Percentiles rank a stretch among this genome's conserved stretches.
Conservation (phyloP, 129 eudicot genomes). For the Centella asiatica region DNA sequence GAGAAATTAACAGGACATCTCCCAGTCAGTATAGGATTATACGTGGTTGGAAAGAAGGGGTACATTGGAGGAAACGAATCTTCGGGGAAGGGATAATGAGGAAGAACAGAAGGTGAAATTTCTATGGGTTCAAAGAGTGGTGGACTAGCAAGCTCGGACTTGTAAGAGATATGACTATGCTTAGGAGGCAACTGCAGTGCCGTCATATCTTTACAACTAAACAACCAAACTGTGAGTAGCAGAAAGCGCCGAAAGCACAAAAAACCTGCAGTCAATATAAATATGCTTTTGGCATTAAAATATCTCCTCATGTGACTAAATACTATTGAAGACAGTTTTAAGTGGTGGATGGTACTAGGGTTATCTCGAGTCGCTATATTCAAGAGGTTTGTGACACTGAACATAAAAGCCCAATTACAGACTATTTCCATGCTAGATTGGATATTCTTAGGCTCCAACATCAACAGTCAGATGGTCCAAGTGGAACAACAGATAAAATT, state of each 20-base stretch:
- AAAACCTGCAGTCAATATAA: slow-evolving; percentile 48
- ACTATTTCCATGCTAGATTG: no score
- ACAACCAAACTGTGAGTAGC: slow-evolving; percentile 36
- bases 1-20: slow-evolving; percentile 89
- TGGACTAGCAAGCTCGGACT: slow-evolving; percentile 47
- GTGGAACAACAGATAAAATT: no score
- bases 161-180: slow-evolving; percentile 10
- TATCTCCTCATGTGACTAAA: no score
- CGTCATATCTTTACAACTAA: slow-evolving; percentile 29
- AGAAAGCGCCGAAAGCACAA: slow-evolving; percentile 32
- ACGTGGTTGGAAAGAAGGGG: slow-evolving; percentile 66
- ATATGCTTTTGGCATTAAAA: neutral
- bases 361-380: no score
- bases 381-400: no score
- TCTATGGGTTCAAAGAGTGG: slow-evolving; percentile 74
- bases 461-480: no score
- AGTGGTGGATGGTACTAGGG: no score
- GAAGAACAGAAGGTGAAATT: slow-evolving; percentile 82
- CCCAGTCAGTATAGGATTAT: slow-evolving; percentile 75
- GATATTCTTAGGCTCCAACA: no score
- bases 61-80: slow-evolving; percentile 65
- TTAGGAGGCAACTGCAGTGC: slow-evolving; percentile 29
- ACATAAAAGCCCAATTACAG: no score
- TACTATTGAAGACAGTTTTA: no score
- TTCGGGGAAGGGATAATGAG: slow-evolving; percentile 47